Conservation (phyloP, 2,329 filamentous ascomycete species). For the Aspergillus sp. region DNA sequence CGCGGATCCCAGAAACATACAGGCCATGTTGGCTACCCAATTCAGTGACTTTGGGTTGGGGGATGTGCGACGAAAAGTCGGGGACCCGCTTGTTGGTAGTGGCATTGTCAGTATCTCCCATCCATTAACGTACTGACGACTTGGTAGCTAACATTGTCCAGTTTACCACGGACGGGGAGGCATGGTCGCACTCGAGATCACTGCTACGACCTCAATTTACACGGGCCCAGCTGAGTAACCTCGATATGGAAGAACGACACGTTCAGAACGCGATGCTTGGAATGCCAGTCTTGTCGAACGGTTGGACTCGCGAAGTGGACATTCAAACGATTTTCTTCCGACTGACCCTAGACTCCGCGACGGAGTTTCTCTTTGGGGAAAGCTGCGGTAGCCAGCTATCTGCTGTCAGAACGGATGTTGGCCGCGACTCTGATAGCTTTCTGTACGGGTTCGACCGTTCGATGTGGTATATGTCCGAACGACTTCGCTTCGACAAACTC, state of each 20-base stretch:
- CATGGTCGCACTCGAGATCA: constrained; percentile 75
- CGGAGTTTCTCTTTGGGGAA: constrained; percentile 78
- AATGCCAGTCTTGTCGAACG: constrained; percentile 57
- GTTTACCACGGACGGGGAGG: constrained; percentile 67
- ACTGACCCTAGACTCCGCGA: constrained; percentile 78
- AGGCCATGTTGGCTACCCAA: constrained; percentile 78
- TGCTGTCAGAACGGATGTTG: constrained; percentile 32
- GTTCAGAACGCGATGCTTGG: constrained; percentile 67
- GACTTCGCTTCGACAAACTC: constrained; percentile 11
- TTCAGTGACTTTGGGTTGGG: constrained; percentile 83
- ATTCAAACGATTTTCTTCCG: constrained; percentile 76
- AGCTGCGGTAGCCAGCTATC: constrained; percentile 52
- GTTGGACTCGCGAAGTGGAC: constrained; percentile 57
- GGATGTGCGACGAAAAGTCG: constrained; percentile 66
- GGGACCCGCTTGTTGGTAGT: constrained; percentile 32
- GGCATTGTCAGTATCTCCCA: constrained; percentile 41
- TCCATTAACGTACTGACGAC: neutral
- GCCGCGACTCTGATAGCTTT: constrained; percentile 15
- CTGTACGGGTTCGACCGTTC: constrained; percentile 32
- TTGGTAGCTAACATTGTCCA: constrained; percentile 9
- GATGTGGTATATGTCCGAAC: constrained; percentile 22
- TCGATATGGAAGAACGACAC: constrained; percentile 77
- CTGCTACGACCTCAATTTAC: constrained; percentile 83
- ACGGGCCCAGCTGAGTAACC: constrained; percentile 75
- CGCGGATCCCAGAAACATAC: constrained; percentile 62